Evolutionary conservation across 192 early-diverging fungal genomes (phyloP).

Genomic region (Phycomyces nitens): DNA sequence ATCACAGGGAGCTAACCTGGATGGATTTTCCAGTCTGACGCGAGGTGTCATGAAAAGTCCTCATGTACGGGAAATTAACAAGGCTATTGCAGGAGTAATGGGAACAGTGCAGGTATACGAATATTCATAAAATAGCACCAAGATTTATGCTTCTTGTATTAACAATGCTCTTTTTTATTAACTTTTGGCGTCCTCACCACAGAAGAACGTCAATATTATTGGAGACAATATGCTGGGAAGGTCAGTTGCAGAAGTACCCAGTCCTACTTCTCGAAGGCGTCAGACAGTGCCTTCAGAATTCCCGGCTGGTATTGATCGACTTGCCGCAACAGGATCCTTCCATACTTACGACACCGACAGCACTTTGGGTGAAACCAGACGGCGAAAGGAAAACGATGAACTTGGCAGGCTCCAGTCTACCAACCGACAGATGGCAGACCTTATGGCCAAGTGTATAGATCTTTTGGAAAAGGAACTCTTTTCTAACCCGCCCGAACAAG

Average conservation of each 20-base stretch:
- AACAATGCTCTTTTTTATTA: too few relatives aligned
- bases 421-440: slow-evolving; percentile 32
- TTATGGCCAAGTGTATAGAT: slow-evolving; percentile 35
- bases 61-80: slow-evolving; percentile 49
- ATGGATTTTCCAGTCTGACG: slow-evolving; percentile 34
- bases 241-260: slow-evolving; percentile 16
- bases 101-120: slow-evolving; percentile 37
- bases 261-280: slow-evolving; percentile 6
- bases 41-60: slow-evolving; percentile 55
- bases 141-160: too few relatives aligned
- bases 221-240: slow-evolving; percentile 35
- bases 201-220: slow-evolving; percentile 36
- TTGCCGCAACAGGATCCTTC: slow-evolving; percentile 22
- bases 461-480: slow-evolving; percentile 48
- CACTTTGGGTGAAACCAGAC: not conserved
- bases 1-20: slow-evolving; percentile 11
- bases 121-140: too few relatives aligned
- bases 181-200: not conserved
- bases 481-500: slow-evolving; percentile 3
- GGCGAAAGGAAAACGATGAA: slow-evolving; percentile 1
- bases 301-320: slow-evolving; percentile 37
- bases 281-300: slow-evolving; percentile 23
- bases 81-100: slow-evolving; percentile 47
- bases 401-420: slow-evolving; percentile 15
- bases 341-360: slow-evolving; percentile 19